phyloP scores from a whole-genome alignment of 768 basidiomycete species.

The Phallus indusiatus region DNA sequence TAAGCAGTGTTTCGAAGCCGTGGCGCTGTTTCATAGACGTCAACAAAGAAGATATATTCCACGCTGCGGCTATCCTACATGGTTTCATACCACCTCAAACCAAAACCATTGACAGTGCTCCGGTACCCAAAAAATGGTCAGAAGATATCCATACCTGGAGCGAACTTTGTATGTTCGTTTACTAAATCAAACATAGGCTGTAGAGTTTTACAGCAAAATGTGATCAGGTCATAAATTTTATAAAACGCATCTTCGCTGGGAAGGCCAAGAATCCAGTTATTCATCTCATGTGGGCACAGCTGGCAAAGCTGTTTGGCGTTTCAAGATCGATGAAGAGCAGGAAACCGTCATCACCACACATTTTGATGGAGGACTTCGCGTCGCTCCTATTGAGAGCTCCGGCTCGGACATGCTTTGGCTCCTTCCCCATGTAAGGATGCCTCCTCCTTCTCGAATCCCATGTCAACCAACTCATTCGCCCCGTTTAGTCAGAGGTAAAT shows the following conservation, averaged over 20 bases:
- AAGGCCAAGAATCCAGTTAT: not conserved
- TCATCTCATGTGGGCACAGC: conserved; percentile 17
- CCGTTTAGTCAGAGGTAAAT: conserved; percentile 34
- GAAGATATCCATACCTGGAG: conserved; percentile 42
- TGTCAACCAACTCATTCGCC: not conserved
- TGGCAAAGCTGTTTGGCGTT: conserved; percentile 47
- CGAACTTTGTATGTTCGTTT: conserved; percentile 42
- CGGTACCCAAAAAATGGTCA: conserved; percentile 28
- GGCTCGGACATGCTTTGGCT: conserved; percentile 43
- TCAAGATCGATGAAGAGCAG: conserved; percentile 63
- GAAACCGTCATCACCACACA: conserved; percentile 54
- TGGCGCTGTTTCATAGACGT: conserved; percentile 38
- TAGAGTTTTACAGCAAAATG: not conserved
- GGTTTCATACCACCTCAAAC: conserved; percentile 27
- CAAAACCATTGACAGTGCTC: conserved; percentile 23
- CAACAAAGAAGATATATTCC: conserved; percentile 48
- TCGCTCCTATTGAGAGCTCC: conserved; percentile 41
- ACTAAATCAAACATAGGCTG: not conserved
- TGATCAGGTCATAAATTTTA: conserved; percentile 1
- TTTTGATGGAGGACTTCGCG: conserved; percentile 43
- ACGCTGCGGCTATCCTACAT: conserved; percentile 44
- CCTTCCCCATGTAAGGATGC: conserved; percentile 36
- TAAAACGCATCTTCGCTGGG: conserved; percentile 2
- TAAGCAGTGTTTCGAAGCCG: conserved; percentile 30
- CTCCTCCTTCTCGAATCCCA: no score